These are phyloP conservation scores for Beauveria sp. DNA, from an alignment of 2,329 filamentous ascomycete genomes.

Conservation along the genomic window DNA sequence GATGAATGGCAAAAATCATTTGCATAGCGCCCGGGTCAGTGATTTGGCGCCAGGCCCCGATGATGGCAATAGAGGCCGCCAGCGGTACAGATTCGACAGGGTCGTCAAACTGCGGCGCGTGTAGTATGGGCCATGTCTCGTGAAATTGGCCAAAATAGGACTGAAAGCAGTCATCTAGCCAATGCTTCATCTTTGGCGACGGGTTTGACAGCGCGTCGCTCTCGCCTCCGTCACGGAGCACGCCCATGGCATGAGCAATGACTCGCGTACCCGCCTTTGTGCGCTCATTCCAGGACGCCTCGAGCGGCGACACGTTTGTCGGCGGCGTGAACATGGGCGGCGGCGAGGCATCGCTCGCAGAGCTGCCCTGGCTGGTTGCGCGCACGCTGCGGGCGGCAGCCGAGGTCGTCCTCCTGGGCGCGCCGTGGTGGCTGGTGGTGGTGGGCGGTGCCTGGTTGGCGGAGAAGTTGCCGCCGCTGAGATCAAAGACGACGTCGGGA, in stretches of 20 bases:
- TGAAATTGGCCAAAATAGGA: slow-evolving; percentile 35
- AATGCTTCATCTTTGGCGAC: slow-evolving; percentile 13
- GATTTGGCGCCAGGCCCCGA: slow-evolving; percentile 30
- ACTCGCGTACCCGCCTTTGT: slow-evolving; percentile 1
- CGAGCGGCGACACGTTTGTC: not conserved
- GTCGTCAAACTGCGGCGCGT: slow-evolving; percentile 28
- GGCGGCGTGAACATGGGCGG: not conserved
- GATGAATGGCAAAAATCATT: slow-evolving; percentile 9
- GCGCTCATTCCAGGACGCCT: slow-evolving; percentile 6
- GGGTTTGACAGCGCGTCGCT: slow-evolving; percentile 9
- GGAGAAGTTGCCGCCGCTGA: slow-evolving; percentile 7
- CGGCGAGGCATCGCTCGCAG: not conserved
- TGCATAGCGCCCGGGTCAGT: slow-evolving; percentile 14
- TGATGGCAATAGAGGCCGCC: slow-evolving; percentile 28
- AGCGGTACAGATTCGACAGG: slow-evolving; percentile 17
- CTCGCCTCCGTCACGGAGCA: not conserved
- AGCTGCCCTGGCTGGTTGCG: not conserved
- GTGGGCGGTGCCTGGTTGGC: not conserved
- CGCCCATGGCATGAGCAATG: slow-evolving; percentile 7
- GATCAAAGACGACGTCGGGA: slow-evolving; percentile 4
- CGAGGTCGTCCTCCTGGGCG: not conserved
- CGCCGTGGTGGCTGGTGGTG: not conserved
- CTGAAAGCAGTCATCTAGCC: slow-evolving; percentile 17
- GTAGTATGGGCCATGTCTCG: slow-evolving; percentile 33
- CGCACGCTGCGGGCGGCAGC: not conserved